phyloP scores from a whole-genome alignment of 805 yeast genomes.

The Phaffomyces opuntiae region DNA sequence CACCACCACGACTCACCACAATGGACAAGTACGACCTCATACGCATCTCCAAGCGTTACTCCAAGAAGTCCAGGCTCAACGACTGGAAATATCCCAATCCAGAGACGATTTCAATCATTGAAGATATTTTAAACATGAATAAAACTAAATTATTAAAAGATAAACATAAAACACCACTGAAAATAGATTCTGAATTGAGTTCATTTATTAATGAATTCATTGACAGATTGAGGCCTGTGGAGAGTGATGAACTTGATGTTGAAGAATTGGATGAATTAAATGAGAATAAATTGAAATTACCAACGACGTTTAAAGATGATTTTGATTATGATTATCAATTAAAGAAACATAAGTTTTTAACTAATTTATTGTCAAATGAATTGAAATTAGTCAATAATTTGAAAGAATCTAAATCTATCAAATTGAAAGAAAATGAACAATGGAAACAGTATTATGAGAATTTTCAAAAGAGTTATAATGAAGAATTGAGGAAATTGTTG shows the following conservation, averaged over 20 bases:
- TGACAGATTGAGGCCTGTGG: conserved; percentile 1
- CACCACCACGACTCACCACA: no score
- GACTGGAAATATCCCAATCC: conserved; percentile 13
- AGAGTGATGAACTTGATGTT: not conserved
- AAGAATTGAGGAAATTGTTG: not conserved
- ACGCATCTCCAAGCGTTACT: conserved; percentile 15
- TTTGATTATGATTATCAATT: conserved; percentile 17
- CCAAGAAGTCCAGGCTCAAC: conserved; percentile 3
- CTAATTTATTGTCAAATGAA: conserved; percentile 15
- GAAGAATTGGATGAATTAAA: not conserved
- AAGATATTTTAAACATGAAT: conserved; percentile 11
- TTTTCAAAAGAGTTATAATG: conserved; percentile 8
- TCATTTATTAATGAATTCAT: conserved; percentile 10
- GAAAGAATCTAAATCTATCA: conserved; percentile 7
- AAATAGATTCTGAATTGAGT: conserved; percentile 4
- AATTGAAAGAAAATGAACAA: conserved; percentile 7
- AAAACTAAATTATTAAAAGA: conserved; percentile 11
- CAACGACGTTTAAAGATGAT: conserved; percentile 10
- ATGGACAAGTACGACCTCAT: no score
- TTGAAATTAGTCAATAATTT: conserved; percentile 11
- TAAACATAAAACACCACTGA: not conserved
- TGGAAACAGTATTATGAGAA: conserved; percentile 8
- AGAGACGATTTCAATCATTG: conserved; percentile 6
- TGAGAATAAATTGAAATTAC: conserved; percentile 9
- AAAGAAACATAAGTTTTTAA: conserved; percentile 12